A percentile compares a stretch with the other conserved stretches of the same genome.
phyloP scores from a whole-genome alignment of 2,329 filamentous ascomycete species.

The Colletotrichum zoysiae region DNA sequence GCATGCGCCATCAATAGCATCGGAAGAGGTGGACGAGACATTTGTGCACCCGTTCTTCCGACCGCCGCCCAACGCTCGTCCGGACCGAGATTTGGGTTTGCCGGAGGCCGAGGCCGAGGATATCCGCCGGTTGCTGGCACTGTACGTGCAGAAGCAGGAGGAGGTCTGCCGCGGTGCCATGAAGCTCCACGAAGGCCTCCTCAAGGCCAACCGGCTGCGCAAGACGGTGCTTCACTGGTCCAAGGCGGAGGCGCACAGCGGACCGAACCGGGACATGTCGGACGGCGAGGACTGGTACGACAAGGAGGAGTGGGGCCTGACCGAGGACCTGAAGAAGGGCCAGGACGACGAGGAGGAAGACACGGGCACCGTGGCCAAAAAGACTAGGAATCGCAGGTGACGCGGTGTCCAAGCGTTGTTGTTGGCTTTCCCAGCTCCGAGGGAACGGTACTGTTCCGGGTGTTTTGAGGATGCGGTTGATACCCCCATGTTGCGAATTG shows the following conservation, averaged over 20 bases:
- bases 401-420: conserved; percentile 29
- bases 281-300: conserved; percentile 94
- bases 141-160: conserved; percentile 89
- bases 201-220: conserved; percentile 79
- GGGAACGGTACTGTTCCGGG: neutral
- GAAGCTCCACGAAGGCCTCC: conserved; percentile 76
- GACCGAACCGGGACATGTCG: conserved; percentile 78
- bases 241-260: conserved; percentile 81
- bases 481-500: conserved; percentile 33
- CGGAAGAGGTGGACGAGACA: conserved; percentile 56
- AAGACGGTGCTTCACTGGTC: conserved; percentile 80
- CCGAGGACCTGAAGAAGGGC: conserved; percentile 82
- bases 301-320: conserved; percentile 81
- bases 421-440: conserved; percentile 8
- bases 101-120: conserved; percentile 83
- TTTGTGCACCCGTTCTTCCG: conserved; percentile 82
- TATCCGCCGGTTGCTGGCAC: conserved; percentile 77
- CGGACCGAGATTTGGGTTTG: conserved; percentile 79
- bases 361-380: conserved; percentile 66
- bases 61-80: conserved; percentile 70
- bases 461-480: conserved; percentile 39
- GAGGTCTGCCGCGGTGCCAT: conserved; percentile 80
- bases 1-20: conserved; percentile 33
- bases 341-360: conserved; percentile 88
- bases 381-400: conserved; percentile 68